Evolutionary conservation across 2,329 filamentous ascomycete species (phyloP).

Genomic region (Aspergillus amoenus): DNA sequence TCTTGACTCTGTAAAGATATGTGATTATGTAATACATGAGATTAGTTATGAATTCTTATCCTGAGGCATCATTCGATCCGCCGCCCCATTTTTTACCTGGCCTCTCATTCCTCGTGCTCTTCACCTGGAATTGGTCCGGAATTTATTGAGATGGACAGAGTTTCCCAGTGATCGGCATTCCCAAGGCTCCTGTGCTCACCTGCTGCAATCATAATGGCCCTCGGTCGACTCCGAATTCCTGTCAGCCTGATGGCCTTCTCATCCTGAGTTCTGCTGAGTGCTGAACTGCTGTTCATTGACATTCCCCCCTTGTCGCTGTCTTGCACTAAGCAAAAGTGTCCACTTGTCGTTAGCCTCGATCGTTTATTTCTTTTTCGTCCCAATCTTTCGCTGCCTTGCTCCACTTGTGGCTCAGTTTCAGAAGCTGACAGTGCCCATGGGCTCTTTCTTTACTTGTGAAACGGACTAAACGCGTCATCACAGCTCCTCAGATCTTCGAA

Average conservation of each 20-base stretch:
- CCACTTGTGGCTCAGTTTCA: slow-evolving; percentile 7
- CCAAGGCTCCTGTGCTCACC: not conserved
- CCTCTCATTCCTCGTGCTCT: not conserved
- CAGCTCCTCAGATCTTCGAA: not conserved
- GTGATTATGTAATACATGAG: not conserved
- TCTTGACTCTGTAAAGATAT: too few species aligned
- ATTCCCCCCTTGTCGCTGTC: not conserved
- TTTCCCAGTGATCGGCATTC: not conserved
- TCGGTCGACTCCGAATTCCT: not conserved
- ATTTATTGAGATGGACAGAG: not conserved
- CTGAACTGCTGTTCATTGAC: too few species aligned
- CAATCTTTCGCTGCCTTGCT: not conserved
- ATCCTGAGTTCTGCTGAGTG: too few species aligned
- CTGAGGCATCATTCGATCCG: not conserved
- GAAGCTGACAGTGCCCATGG: slow-evolving; percentile 4
- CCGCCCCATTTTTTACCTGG: not conserved
- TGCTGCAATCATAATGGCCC: not conserved
- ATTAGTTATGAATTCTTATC: not conserved
- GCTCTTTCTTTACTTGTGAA: slow-evolving; percentile 5
- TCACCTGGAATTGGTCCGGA: not conserved
- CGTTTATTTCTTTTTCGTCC: not conserved
- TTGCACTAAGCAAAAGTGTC: not conserved
- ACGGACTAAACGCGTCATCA: slow-evolving; percentile 21
- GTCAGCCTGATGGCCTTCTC: not conserved
- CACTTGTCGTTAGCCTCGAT: not conserved